phyloP scores from a whole-genome alignment of 768 basidiomycete species.

The Trametes gibbosa region DNA sequence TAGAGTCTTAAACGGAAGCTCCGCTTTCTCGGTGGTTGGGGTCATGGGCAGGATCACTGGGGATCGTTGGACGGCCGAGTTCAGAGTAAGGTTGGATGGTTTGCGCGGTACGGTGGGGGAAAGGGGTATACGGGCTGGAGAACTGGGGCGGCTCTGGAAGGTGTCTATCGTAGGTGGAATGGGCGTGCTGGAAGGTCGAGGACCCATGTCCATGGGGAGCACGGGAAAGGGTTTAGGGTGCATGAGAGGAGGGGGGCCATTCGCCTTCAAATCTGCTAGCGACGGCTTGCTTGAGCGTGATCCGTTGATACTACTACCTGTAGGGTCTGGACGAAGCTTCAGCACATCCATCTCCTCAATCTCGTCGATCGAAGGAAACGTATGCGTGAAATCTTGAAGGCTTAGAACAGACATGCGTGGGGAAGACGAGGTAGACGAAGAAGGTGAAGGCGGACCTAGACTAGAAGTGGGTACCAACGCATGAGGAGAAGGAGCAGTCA shows the following conservation, averaged over 20 bases:
- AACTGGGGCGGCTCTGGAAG: slow-evolving; percentile 62
- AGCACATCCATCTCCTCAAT: slow-evolving; percentile 55
- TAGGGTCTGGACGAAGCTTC: slow-evolving; percentile 49
- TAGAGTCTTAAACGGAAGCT: slow-evolving; percentile 60
- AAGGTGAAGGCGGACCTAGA: slow-evolving; percentile 74
- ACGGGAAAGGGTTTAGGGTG: slow-evolving; percentile 38
- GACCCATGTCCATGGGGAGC: slow-evolving; percentile 45
- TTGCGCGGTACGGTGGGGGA: slow-evolving; percentile 44
- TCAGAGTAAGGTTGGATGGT: slow-evolving; percentile 40
- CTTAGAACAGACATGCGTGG: slow-evolving; percentile 42
- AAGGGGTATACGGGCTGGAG: slow-evolving; percentile 34
- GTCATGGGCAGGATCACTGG: slow-evolving; percentile 29
- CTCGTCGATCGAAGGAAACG: slow-evolving; percentile 80
- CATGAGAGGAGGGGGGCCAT: slow-evolving; percentile 11
- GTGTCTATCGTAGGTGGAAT: slow-evolving; percentile 55
- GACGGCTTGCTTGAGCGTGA: slow-evolving; percentile 23
- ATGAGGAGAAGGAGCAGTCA: slow-evolving; percentile 37
- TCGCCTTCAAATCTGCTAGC: slow-evolving; percentile 13
- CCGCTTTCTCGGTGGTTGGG: slow-evolving; percentile 34
- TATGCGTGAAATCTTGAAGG: slow-evolving; percentile 56
- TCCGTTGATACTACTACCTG: slow-evolving; percentile 31
- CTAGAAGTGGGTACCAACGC: slow-evolving; percentile 67
- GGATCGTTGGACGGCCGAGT: slow-evolving; percentile 35
- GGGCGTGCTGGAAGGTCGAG: slow-evolving; percentile 69
- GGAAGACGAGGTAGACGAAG: slow-evolving; percentile 66